Evolutionary conservation across 2,329 filamentous ascomycete species (phyloP), one percentile per base, ranked within the genome.

Genomic region (Didymella keratinophila): DNA sequence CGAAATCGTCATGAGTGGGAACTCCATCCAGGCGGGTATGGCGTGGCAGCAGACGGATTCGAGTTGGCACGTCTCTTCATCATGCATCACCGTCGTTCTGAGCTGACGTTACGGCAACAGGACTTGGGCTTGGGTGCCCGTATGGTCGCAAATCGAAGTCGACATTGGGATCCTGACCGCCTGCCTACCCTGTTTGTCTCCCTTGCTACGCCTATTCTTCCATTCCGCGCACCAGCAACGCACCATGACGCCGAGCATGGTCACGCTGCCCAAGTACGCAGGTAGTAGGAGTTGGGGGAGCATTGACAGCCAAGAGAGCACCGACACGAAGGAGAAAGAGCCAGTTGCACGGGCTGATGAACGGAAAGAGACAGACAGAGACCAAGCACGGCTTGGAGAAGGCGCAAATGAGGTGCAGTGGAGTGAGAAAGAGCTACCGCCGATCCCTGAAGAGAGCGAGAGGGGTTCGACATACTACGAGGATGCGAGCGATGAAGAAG

Each of bases 101-200:
- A 32, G 3, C 30, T 32, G 12, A 32, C 30, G 30, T n/a, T n/a
- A 14, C 10, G 12, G 4, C 4, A 32, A 32, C 39, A 62, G 54
- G 61, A 62, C 23, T 20, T 70, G 68, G 65, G 62, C 65, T 12
- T 71, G 68, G 69, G 61, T 72, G 4, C 67, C 70, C 8, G 65
- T 72, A 1, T 73, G 71, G 71, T 72, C 69, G 2, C 69, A 73
- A 37, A 69, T 73, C 39, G 71, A 73, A 60, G 70, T 73, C 45
- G 68, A 71, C 43, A 56, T 70, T 2, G 63, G 69, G 43, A 72
- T 73, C 36, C 32, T 73, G 10, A 69, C 69, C 6, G 71, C 70
- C 2, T 71, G 67, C 12, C 65, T 73, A 4, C 69, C 71, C 6
- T 67, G 69, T 20, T 58, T 73, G 2, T 69, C 57, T 2, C 71